Conservation (phyloP, 2,329 filamentous ascomycete genomes). For the Didymosphaeria variabile region DNA sequence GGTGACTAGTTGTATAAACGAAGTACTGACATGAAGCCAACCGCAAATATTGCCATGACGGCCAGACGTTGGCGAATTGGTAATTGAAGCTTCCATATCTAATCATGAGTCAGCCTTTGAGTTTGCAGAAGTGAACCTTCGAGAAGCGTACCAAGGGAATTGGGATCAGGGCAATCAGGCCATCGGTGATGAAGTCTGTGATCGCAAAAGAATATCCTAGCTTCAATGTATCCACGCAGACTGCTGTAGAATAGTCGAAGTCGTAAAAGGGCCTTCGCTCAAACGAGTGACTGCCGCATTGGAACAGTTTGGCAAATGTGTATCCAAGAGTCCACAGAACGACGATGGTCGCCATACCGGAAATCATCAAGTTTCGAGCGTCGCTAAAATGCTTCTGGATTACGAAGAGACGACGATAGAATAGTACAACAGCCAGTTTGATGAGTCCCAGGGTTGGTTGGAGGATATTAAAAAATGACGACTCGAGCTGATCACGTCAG, state of each 20-base stretch:
- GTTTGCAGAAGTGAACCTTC: neutral
- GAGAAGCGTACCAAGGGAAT: conserved; percentile 12
- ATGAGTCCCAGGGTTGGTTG: neutral
- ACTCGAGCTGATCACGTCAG: neutral
- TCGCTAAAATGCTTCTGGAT: neutral
- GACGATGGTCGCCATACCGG: neutral
- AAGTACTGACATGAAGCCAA: neutral
- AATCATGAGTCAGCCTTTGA: neutral
- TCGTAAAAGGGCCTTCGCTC: neutral
- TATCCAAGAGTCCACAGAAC: neutral
- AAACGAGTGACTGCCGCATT: neutral
- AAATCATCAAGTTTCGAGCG: neutral
- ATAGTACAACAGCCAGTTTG: neutral
- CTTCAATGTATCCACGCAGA: conserved; percentile 10
- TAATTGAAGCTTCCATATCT: conserved; percentile 3
- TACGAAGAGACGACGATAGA: conserved; percentile 1
- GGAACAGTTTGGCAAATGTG: neutral
- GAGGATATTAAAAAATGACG: neutral
- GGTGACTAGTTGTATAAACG: neutral
- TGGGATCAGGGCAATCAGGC: conserved; percentile 13
- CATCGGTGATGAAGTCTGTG: conserved; percentile 14
- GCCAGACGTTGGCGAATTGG: neutral
- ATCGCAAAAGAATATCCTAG: conserved; percentile 9
- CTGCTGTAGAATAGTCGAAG: neutral
- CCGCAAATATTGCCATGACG: neutral